These are phyloP conservation scores for Straminergon stramineum DNA, from an alignment of 225 moss, liverwort and hornwort species.

Conservation along the genomic window DNA sequence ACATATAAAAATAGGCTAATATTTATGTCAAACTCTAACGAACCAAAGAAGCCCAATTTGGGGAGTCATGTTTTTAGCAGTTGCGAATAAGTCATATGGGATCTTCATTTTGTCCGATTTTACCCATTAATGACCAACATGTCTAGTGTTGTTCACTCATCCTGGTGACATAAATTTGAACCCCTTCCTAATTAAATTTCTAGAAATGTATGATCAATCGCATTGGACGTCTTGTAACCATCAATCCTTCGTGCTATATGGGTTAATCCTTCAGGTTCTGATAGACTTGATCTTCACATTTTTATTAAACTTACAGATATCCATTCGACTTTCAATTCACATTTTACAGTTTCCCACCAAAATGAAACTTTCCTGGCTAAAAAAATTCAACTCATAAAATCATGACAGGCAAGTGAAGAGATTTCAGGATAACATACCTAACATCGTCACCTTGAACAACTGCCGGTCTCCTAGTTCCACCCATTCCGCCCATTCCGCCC, in stretches of 20 bases:
- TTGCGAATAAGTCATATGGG: neutral
- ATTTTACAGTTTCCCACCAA: neutral
- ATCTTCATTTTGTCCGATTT: neutral
- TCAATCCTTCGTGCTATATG: neutral
- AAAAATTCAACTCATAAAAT: neutral
- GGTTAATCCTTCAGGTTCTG: neutral
- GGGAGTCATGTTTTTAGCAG: neutral
- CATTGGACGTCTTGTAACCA: neutral
- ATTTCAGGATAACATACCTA: conserved; percentile 31
- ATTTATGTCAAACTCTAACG: neutral
- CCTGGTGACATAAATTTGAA: neutral
- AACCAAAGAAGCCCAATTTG: neutral
- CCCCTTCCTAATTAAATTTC: neutral
- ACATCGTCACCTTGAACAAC: conserved; percentile 91
- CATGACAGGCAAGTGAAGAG: neutral
- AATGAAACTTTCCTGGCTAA: neutral
- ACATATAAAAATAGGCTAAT: neutral
- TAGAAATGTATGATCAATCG: neutral
- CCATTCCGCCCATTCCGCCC: conserved; percentile 61
- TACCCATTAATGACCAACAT: neutral
- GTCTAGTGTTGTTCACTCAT: neutral
- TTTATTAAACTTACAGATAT: neutral
- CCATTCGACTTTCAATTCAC: neutral
- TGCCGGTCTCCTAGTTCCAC: conserved; percentile 66
- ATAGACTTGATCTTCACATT: neutral